These are phyloP conservation scores for Globisporangium solare DNA, from an alignment of 352 stramenopile species.

Conservation along the genomic window DNA sequence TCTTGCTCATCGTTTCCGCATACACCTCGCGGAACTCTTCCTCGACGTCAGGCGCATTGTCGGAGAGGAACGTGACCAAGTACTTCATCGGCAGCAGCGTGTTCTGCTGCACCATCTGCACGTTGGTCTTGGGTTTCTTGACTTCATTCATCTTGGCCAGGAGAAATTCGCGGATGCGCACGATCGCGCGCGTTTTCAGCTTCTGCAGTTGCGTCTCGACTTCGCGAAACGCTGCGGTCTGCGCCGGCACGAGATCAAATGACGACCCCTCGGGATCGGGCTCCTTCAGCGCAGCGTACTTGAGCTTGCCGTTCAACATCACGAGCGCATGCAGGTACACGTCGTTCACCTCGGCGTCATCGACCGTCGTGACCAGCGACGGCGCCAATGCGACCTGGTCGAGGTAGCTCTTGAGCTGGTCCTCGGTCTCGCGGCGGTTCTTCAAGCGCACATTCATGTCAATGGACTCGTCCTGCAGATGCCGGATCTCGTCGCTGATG, in stretches of 20 bases:
- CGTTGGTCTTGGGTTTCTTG: constrained; percentile 96
- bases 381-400: constrained; percentile 94
- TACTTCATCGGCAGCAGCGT: constrained; percentile 95
- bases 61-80: constrained; percentile 92
- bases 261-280: constrained; percentile 60
- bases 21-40: constrained; percentile 96
- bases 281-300: constrained; percentile 76
- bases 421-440: constrained; percentile 94
- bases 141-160: constrained; percentile 91
- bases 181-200: constrained; percentile 69
- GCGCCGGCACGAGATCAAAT: constrained; percentile 82
- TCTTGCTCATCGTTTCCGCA: constrained; percentile 96
- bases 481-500: constrained; percentile 96
- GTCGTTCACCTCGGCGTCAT: constrained; percentile 93
- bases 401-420: constrained; percentile 92
- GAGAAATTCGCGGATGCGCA: constrained; percentile 91
- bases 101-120: constrained; percentile 98
- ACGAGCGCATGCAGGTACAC: constrained; percentile 92
- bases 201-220: constrained; percentile 92
- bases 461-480: constrained; percentile 95
- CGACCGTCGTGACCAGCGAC: constrained; percentile 91
- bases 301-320: constrained; percentile 91
- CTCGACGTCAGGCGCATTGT: constrained; percentile 91
- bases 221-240: constrained; percentile 91
- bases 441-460: constrained; percentile 92